Percentiles rank a stretch among this genome's conserved stretches.
Conservation (phyloP, 495 filamentous ascomycete genomes). For the Venustampulla echinocandica region DNA sequence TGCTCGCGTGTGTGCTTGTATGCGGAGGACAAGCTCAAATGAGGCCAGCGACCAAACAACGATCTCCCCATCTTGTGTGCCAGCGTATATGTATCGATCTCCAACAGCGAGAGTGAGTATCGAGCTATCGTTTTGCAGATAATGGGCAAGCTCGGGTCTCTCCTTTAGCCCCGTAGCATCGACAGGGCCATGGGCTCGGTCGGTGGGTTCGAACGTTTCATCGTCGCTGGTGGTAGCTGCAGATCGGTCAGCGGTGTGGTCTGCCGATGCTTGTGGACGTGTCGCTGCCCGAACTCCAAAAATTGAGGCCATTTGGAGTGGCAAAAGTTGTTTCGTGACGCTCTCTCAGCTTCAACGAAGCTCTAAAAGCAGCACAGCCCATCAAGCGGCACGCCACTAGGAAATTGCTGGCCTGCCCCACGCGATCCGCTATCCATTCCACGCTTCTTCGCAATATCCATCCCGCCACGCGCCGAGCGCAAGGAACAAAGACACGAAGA, state of each 20-base stretch:
- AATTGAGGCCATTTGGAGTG: slow-evolving; percentile 21
- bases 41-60: slow-evolving; percentile 82
- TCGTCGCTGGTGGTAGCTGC: slow-evolving; percentile 17
- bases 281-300: slow-evolving; percentile 11
- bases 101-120: slow-evolving; percentile 64
- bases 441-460: no score
- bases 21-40: slow-evolving; percentile 63
- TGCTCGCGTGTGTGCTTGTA: slow-evolving; percentile 82
- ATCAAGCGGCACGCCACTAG: no score
- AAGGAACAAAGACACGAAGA: not conserved
- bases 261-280: slow-evolving; percentile 5
- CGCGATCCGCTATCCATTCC: no score
- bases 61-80: slow-evolving; percentile 87
- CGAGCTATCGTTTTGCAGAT: slow-evolving; percentile 60
- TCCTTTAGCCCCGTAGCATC: slow-evolving; percentile 5
- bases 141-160: slow-evolving; percentile 53
- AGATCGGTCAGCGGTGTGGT: slow-evolving; percentile 13
- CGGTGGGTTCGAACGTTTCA: slow-evolving; percentile 13
- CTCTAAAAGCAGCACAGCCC: no score
- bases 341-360: no score
- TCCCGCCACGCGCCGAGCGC: not conserved
- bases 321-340: no score
- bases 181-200: slow-evolving; percentile 7
- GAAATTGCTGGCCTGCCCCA: no score
- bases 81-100: slow-evolving; percentile 63